phyloP scores from a whole-genome alignment of 2,329 filamentous ascomycete species.

The Thielaviopsis musarum region DNA sequence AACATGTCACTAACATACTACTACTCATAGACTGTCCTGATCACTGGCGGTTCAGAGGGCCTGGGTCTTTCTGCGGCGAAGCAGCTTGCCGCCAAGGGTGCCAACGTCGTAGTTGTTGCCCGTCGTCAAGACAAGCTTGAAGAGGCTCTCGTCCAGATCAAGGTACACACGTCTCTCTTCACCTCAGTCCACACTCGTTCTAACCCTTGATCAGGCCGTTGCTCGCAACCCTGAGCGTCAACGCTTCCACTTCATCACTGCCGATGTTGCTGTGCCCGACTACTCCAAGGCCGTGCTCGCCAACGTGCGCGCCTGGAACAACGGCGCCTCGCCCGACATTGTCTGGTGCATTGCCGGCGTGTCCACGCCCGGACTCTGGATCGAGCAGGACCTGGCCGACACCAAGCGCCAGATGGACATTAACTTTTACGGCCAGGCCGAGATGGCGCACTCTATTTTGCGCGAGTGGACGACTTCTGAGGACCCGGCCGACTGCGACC shows the following conservation, averaged over 20 bases:
- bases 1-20: neutral
- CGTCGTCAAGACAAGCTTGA: slow-evolving; percentile 62
- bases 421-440: slow-evolving; percentile 76
- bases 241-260: slow-evolving; percentile 67
- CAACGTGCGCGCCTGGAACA: slow-evolving; percentile 66
- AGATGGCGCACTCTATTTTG: slow-evolving; percentile 69
- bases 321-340: slow-evolving; percentile 55
- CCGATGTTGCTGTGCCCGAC: slow-evolving; percentile 56
- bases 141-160: slow-evolving; percentile 44
- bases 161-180: slow-evolving; percentile 26
- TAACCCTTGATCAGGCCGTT: slow-evolving; percentile 31
- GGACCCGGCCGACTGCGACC: slow-evolving; percentile 14
- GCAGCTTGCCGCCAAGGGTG: slow-evolving; percentile 65
- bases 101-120: slow-evolving; percentile 72
- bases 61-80: slow-evolving; percentile 66
- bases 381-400: slow-evolving; percentile 51
- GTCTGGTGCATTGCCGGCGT: slow-evolving; percentile 83
- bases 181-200: slow-evolving; percentile 7
- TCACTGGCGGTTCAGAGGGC: slow-evolving; percentile 86
- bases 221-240: slow-evolving; percentile 52
- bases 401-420: slow-evolving; percentile 73
- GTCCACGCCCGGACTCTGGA: slow-evolving; percentile 57
- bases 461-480: slow-evolving; percentile 47
- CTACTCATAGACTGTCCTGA: slow-evolving; percentile 52
- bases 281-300: slow-evolving; percentile 55